phyloP scores from a whole-genome alignment of 768 basidiomycete species.

The Leccinum incarnatum region DNA sequence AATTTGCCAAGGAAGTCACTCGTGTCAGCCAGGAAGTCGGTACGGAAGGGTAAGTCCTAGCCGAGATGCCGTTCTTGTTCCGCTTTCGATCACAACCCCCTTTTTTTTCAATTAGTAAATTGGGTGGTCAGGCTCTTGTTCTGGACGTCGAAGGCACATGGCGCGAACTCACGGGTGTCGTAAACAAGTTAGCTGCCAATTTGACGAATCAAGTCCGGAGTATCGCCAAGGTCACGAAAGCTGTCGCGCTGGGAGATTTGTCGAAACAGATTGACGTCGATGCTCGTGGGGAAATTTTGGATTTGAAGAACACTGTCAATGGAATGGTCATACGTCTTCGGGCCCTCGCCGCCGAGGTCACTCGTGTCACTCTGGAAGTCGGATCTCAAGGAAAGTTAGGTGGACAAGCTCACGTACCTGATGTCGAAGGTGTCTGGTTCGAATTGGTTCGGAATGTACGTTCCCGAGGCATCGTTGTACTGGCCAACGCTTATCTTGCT shows the following conservation, averaged over 20 bases:
- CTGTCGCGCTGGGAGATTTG: conserved; percentile 85
- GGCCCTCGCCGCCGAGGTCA: conserved; percentile 78
- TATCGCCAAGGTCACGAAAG: conserved; percentile 63
- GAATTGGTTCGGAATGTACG: conserved; percentile 74
- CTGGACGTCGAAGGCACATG: conserved; percentile 90
- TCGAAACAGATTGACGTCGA: conserved; percentile 91
- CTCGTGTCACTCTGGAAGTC: conserved; percentile 80
- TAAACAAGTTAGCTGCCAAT: conserved; percentile 80
- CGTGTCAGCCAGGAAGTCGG: conserved; percentile 84
- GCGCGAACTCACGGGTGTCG: conserved; percentile 78
- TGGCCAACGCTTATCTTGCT: conserved; percentile 8
- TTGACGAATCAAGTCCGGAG: conserved; percentile 59
- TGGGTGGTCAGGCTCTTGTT: conserved; percentile 85
- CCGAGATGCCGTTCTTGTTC: not conserved
- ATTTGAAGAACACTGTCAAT: conserved; percentile 65
- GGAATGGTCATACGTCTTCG: conserved; percentile 52
- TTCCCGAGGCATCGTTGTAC: not conserved
- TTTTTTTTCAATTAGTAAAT: conserved; percentile 44
- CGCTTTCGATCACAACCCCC: conserved; percentile 14
- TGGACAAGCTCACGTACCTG: conserved; percentile 83
- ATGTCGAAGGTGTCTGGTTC: conserved; percentile 91
- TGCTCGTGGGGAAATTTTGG: conserved; percentile 84
- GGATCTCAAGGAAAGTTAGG: conserved; percentile 88
- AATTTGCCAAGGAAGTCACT: conserved; percentile 91
- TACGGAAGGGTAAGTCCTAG: conserved; percentile 58